Evolutionary conservation across 2,329 filamentous ascomycete genomes (phyloP).

Genomic region (Tolypocladium capitatum): DNA sequence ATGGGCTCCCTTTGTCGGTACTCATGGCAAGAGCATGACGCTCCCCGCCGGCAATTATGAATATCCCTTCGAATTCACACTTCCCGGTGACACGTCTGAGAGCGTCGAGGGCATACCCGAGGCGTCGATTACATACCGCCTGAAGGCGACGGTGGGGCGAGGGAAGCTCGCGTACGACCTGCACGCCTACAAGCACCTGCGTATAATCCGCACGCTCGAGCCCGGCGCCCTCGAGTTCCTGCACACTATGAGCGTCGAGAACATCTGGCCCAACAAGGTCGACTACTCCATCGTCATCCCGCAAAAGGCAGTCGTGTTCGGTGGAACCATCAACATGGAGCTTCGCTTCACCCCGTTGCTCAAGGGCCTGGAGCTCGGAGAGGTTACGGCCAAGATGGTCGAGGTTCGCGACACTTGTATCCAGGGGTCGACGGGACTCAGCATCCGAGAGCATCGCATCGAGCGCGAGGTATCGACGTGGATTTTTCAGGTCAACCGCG

Average conservation of each 20-base stretch:
- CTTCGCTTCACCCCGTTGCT: conserved; percentile 79
- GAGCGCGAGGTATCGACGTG: conserved; percentile 51
- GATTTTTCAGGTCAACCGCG: conserved; percentile 39
- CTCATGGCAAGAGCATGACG: conserved; percentile 40
- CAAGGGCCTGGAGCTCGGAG: conserved; percentile 78
- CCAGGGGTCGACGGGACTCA: conserved; percentile 30
- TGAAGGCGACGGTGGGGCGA: conserved; percentile 79
- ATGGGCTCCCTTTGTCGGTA: conserved; percentile 52
- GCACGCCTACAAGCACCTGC: conserved; percentile 63
- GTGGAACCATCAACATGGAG: conserved; percentile 70
- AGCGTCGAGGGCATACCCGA: conserved; percentile 82
- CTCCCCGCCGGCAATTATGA: conserved; percentile 68
- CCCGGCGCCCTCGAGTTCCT: conserved; percentile 63
- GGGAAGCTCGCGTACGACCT: conserved; percentile 84
- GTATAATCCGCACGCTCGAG: conserved; percentile 66
- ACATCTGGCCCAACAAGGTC: conserved; percentile 95
- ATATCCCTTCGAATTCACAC: conserved; percentile 63
- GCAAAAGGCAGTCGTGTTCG: conserved; percentile 88
- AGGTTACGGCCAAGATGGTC: conserved; percentile 65
- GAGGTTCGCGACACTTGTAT: conserved; percentile 61
- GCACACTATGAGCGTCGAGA: conserved; percentile 90
- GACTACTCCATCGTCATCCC: conserved; percentile 91
- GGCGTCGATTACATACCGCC: conserved; percentile 75
- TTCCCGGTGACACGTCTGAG: conserved; percentile 65
- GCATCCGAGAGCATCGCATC: conserved; percentile 44